phyloP scores from a whole-genome alignment of 116 monocot genomes.

The Zostera marina region DNA sequence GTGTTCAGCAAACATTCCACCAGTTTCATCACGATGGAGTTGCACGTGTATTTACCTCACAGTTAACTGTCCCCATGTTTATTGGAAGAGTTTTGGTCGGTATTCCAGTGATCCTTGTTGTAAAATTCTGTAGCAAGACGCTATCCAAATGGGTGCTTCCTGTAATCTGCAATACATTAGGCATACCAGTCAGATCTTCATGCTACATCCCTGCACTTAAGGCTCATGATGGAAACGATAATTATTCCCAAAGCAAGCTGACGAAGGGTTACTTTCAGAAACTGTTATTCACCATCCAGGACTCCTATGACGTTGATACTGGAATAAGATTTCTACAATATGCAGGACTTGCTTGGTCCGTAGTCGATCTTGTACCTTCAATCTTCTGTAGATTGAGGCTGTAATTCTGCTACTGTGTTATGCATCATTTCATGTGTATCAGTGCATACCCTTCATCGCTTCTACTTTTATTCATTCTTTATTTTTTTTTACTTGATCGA shows the following conservation, averaged over 20 bases:
- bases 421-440: no score
- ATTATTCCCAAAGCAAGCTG: constrained; percentile 19
- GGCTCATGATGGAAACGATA: constrained; percentile 17
- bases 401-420: constrained; percentile 8
- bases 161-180: constrained; percentile 47
- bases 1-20: constrained; percentile 58
- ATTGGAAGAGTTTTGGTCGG: constrained; percentile 45
- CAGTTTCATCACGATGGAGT: constrained; percentile 30
- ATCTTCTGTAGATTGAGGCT: constrained; percentile 43
- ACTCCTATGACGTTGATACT: constrained; percentile 60
- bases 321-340: constrained; percentile 85
- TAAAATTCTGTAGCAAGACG: constrained; percentile 94
- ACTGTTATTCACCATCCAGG: constrained; percentile 24
- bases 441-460: no score
- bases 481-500: no score
- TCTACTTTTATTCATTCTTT: no score
- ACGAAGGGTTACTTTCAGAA: constrained; percentile 29
- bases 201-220: constrained; percentile 58
- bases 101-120: constrained; percentile 60
- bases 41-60: constrained; percentile 31
- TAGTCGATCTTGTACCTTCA: constrained; percentile 67
- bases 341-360: constrained; percentile 82
- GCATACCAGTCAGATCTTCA: constrained; percentile 61
- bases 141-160: constrained; percentile 82
- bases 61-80: constrained; percentile 24